phyloP scores from a whole-genome alignment of 495 filamentous ascomycete species.

The Xanthoparmelia taractica region DNA sequence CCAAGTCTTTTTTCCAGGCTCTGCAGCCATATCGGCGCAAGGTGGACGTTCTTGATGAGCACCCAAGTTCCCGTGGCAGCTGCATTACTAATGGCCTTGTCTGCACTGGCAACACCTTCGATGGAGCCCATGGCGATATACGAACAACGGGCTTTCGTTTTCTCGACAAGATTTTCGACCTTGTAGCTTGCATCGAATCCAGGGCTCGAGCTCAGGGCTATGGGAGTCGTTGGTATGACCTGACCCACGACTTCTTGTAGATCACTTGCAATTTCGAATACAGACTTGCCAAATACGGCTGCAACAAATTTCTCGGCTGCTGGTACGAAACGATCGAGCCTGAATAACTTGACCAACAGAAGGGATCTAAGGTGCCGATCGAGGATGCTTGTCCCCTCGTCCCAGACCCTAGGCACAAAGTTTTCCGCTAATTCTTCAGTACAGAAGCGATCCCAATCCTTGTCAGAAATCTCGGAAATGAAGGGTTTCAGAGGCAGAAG shows the following conservation, averaged over 20 bases:
- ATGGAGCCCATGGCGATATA: conserved; percentile 99
- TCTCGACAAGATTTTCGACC: conserved; percentile 88
- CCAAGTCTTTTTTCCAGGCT: conserved; percentile 94
- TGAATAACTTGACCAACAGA: conserved; percentile 86
- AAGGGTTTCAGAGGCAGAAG: conserved; percentile 67
- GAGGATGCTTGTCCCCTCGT: conserved; percentile 50
- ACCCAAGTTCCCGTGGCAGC: conserved; percentile 94
- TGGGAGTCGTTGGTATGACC: conserved; percentile 74
- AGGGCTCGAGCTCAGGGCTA: conserved; percentile 85
- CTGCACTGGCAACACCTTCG: conserved; percentile 82
- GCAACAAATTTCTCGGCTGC: conserved; percentile 81
- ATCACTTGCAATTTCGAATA: conserved; percentile 76
- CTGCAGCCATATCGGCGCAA: conserved; percentile 92
- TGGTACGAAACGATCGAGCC: conserved; percentile 90
- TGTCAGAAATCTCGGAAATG: conserved; percentile 50
- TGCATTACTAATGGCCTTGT: conserved; percentile 90
- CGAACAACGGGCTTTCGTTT: conserved; percentile 69
- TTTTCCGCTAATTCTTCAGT: conserved; percentile 82
- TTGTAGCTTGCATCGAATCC: conserved; percentile 99
- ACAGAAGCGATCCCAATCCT: conserved; percentile 73
- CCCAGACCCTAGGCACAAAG: conserved; percentile 71
- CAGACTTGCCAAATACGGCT: conserved; percentile 76
- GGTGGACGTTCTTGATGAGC: conserved; percentile 96
- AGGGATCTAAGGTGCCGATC: conserved; percentile 79
- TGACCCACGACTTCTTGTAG: conserved; percentile 77